These are phyloP conservation scores for Puccinellia tenuiflora DNA, from an alignment of 176 grass and related monocot genomes.

Conservation along the genomic window DNA sequence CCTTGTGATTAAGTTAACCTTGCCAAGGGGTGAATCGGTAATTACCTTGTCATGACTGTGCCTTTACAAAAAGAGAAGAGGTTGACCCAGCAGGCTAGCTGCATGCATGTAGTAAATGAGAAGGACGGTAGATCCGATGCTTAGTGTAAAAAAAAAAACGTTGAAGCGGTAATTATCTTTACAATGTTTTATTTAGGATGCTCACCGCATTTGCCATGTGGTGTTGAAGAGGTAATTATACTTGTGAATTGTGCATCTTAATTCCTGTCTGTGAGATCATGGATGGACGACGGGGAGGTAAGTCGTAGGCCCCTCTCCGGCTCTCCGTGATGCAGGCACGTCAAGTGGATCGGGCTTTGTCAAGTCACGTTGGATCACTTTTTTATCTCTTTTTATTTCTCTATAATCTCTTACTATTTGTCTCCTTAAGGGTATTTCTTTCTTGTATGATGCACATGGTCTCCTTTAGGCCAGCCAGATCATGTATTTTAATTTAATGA, in stretches of 20 bases:
- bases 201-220: no score
- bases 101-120: neutral
- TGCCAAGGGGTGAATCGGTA: neutral
- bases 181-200: no score
- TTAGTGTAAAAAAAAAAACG: neutral
- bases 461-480: neutral
- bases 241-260: neutral
- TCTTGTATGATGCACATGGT: neutral
- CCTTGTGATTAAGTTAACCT: neutral
- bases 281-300: neutral
- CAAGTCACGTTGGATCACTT: neutral
- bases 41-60: neutral
- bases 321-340: constrained; percentile 25
- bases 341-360: neutral
- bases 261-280: neutral
- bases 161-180: constrained; percentile 13
- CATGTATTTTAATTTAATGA: neutral
- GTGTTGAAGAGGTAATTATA: constrained; percentile 19
- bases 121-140: neutral
- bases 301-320: neutral
- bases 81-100: no score
- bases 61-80: neutral
- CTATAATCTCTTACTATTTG: neutral
- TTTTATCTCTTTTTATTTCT: neutral
- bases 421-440: neutral